These are phyloP conservation scores for Phytophthora citricola DNA, from an alignment of 352 stramenopile species.

Conservation along the genomic window DNA sequence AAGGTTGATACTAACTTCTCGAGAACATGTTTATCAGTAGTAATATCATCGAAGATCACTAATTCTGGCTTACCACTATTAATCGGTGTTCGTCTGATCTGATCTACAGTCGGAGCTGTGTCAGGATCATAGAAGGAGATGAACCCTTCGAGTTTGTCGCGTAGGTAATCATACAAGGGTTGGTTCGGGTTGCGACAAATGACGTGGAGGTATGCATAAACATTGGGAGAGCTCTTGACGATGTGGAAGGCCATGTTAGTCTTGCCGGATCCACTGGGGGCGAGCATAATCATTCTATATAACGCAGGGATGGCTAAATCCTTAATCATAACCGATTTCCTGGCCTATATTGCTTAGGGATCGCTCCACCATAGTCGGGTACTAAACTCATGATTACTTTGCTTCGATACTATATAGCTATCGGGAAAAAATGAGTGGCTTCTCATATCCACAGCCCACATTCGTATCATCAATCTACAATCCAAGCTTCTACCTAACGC, in stretches of 20 bases:
- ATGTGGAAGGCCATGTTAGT: constrained; percentile 3
- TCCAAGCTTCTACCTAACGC: constrained; percentile 18
- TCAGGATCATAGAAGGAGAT: constrained; percentile 20
- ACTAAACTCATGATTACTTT: constrained; percentile 20
- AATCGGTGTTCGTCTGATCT: constrained; percentile 10
- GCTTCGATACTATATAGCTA: constrained; percentile 28
- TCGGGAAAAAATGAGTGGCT: constrained; percentile 26
- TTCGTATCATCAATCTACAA: constrained; percentile 23
- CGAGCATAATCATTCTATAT: constrained; percentile 9
- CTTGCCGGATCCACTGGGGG: constrained; percentile 3
- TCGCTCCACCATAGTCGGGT: constrained; percentile 13
- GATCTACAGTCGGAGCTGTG: constrained; percentile 10
- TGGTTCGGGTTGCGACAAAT: constrained; percentile 13
- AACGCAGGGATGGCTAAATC: constrained; percentile 4
- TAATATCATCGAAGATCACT: constrained; percentile 3
- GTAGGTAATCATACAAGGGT: constrained; percentile 27
- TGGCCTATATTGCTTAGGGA: constrained; percentile 21
- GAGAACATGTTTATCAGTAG: constrained; percentile 4
- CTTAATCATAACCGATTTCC: constrained; percentile 15
- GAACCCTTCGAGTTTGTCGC: constrained; percentile 29
- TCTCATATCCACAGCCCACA: constrained; percentile 23
- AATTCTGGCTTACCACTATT: constrained; percentile 22
- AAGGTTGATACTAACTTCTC: background rate
- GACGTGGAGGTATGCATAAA: constrained; percentile 1
- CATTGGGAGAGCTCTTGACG: constrained; percentile 5